A percentile compares a stretch with the other conserved stretches of the same genome.
phyloP scores from a whole-genome alignment of 768 basidiomycete genomes.

The Pleurotus tuoliensis region DNA sequence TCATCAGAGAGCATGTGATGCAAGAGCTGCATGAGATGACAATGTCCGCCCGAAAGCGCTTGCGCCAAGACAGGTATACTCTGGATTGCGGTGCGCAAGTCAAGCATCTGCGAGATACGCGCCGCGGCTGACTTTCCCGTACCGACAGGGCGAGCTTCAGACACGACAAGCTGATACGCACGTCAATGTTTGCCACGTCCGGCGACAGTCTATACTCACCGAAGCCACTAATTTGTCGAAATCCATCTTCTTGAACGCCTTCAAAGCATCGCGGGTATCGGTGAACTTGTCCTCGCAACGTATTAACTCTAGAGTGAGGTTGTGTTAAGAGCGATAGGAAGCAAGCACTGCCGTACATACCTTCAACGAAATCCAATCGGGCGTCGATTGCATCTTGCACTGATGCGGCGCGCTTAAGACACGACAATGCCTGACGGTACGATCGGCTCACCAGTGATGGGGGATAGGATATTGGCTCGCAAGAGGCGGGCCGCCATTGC shows the following conservation, averaged over 20 bases:
- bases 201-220: conserved; percentile 30
- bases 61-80: conserved; percentile 60
- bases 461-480: conserved; percentile 77
- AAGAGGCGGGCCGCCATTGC: conserved; percentile 86
- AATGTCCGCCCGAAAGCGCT: conserved; percentile 54
- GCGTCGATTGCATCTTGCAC: conserved; percentile 68
- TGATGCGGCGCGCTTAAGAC: conserved; percentile 18
- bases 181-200: background rate
- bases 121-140: conserved; percentile 62
- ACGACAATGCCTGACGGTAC: background rate
- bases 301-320: conserved; percentile 55
- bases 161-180: conserved; percentile 46
- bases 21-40: conserved; percentile 61
- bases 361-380: conserved; percentile 84
- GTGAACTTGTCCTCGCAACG: conserved; percentile 72
- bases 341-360: conserved; percentile 25
- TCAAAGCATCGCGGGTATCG: conserved; percentile 64
- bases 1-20: conserved; percentile 71
- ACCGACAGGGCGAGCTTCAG: conserved; percentile 50
- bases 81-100: conserved; percentile 68
- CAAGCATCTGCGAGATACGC: conserved; percentile 76
- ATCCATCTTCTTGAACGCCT: conserved; percentile 74
- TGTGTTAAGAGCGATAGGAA: background rate
- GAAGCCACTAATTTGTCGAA: conserved; percentile 82
- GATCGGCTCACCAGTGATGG: conserved; percentile 55